Base-by-base conservation (phyloP, 768 basidiomycete genomes). In the Trametes sanguinea region DNA sequence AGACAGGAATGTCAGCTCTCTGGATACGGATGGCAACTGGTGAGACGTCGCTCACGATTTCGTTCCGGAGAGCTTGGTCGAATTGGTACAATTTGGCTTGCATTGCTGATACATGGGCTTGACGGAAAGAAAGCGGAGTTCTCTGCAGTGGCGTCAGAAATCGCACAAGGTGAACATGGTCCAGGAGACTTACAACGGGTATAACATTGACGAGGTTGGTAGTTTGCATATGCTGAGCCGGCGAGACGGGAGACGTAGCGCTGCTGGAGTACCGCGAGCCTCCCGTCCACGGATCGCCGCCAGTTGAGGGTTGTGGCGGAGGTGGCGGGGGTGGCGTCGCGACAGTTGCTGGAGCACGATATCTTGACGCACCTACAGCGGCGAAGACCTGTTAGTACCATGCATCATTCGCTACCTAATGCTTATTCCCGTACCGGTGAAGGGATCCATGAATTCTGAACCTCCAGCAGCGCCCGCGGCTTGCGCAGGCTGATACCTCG, bases 51-150 rank as follows among this genome's bases (percentile, higher is more conserved):
- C 89, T 66, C 69, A 94, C 92, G 54, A 86, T 87, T 71, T 90
- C 88, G 62, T 83, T 76, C 57, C 79, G 81, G 40, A 94, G 75
- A 17, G 75, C 81, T 46, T 89, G 85, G 66, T 93, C 82, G 52
- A 94, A 87, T 71, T 94, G 88, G 63, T 82, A 80, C 17, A 94
- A 68, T 74, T 95, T 95, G 22, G 80, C 80, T 68, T 85, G 86
- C 86, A 95, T 92, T 16, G 91, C 91, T 22, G 79, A 69, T 30
- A 95, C 81, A 72, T 86, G 87, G 2, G 87, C 92, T 78, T 94
- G 91, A 65, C 90, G 92, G 79, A 98, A 96, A n/a, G 82, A 78
- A 17, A 93, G 81, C 45, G 81, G 78, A 42, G 81, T 84, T 45
- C 80, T 77, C 91, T 93, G 67, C 13, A 17, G 57, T 42, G 35